phyloP scores from a whole-genome alignment of 1,284 basidiomycete species.

The Austroboletus olivaceoglutinosus region DNA sequence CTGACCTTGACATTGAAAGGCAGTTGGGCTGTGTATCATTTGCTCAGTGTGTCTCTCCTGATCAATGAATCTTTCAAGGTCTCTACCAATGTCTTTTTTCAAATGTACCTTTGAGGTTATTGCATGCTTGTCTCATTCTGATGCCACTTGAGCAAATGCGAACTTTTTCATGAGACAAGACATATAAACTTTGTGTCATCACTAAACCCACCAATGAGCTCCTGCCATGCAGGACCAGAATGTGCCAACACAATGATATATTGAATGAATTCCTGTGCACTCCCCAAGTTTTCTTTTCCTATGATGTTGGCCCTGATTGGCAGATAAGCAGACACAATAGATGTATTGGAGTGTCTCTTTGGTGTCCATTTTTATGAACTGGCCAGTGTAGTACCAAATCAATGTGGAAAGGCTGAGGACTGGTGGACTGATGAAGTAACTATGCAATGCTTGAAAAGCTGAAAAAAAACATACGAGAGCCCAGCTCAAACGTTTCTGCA shows the following conservation, averaged over 20 bases:
- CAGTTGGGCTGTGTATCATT: no score
- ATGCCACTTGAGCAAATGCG: no score
- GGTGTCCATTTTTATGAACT: conserved; percentile 89
- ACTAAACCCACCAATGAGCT: conserved; percentile 87
- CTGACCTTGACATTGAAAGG: no score
- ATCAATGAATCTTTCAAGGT: no score
- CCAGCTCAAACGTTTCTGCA: conserved; percentile 79
- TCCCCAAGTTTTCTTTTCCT: conserved; percentile 82
- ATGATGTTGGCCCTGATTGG: conserved; percentile 70
- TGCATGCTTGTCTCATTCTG: no score
- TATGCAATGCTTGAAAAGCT: background rate
- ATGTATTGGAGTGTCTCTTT: conserved; percentile 95
- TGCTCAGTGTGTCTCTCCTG: no score
- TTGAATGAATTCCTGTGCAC: conserved; percentile 84
- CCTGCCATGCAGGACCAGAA: conserved; percentile 81
- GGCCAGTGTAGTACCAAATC: conserved; percentile 90
- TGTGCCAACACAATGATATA: conserved; percentile 88
- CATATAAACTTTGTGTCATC: conserved; percentile 88
- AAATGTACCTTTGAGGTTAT: no score
- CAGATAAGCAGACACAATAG: conserved; percentile 81
- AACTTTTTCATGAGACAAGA: no score
- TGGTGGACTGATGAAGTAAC: conserved; percentile 46
- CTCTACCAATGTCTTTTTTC: no score
- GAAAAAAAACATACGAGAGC: conserved; percentile 57
- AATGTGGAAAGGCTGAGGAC: conserved; percentile 83